Percentiles rank a stretch among this genome's conserved stretches.
Conservation (phyloP, 2,329 filamentous ascomycete species). For the Sporothrix variecibatus region DNA sequence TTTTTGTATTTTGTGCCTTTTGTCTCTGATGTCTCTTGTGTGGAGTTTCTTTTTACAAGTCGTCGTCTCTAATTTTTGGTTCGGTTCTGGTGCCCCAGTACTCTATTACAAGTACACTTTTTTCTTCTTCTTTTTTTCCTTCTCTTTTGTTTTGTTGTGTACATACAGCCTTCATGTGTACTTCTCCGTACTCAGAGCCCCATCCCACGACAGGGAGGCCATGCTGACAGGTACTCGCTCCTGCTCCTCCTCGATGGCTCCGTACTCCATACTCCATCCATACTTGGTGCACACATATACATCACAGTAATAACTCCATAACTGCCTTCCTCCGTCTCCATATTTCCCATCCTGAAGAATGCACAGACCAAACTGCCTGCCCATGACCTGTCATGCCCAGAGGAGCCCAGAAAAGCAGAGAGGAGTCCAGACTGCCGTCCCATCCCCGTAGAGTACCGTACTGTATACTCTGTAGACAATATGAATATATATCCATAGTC, state of each 20-base stretch:
- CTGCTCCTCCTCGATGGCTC: neutral
- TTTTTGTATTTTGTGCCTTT: neutral
- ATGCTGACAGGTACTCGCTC: neutral
- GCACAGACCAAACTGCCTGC: neutral
- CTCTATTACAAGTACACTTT: neutral
- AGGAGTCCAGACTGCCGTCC: neutral
- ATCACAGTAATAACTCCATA: neutral
- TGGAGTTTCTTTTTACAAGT: neutral
- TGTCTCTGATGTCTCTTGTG: no score
- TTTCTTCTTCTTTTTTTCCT: no score
- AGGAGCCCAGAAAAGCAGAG: neutral
- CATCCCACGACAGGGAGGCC: neutral
- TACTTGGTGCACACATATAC: neutral
- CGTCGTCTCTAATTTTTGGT: neutral
- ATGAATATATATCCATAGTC: neutral
- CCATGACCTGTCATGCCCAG: neutral
- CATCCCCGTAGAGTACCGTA: neutral
- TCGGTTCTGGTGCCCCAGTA: neutral
- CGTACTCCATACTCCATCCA: neutral
- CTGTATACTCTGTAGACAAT: neutral
- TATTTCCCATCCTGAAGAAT: constrained; percentile 3
- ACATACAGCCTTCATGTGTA: no score
- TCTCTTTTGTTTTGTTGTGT: neutral
- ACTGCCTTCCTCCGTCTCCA: neutral
- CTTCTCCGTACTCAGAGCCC: neutral